Evolutionary conservation across 768 basidiomycete species (phyloP).

Genomic region (Termitomyces sp.): DNA sequence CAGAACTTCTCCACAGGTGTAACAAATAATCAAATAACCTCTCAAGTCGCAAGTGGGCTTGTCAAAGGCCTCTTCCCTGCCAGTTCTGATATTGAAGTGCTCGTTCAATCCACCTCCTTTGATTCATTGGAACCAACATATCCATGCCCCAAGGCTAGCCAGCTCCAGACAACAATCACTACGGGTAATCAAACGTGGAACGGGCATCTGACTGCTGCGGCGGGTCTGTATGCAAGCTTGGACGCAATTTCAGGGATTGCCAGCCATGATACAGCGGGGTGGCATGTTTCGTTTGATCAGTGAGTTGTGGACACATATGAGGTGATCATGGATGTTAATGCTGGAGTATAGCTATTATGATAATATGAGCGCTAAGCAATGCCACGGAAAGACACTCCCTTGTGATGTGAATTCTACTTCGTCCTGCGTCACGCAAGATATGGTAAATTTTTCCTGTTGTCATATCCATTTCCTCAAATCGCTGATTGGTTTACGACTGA

Average conservation of each 20-base stretch:
- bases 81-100: slow-evolving; percentile 24
- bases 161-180: slow-evolving; percentile 28
- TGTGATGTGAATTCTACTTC: slow-evolving; percentile 40
- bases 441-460: slow-evolving; percentile 17
- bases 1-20: slow-evolving; percentile 25
- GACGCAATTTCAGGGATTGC: slow-evolving; percentile 38
- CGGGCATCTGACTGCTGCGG: slow-evolving; percentile 31
- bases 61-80: slow-evolving; percentile 39
- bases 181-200: slow-evolving; percentile 33
- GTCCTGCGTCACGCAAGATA: slow-evolving; percentile 35
- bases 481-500: neutral
- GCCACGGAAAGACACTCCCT: slow-evolving; percentile 39
- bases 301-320: slow-evolving; percentile 16
- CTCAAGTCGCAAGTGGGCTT: slow-evolving; percentile 43
- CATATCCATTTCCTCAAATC: neutral
- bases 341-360: slow-evolving; percentile 37
- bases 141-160: slow-evolving; percentile 32
- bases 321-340: neutral
- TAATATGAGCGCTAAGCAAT: slow-evolving; percentile 44
- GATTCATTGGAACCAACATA: slow-evolving; percentile 46
- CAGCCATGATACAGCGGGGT: slow-evolving; percentile 32
- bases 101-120: slow-evolving; percentile 33
- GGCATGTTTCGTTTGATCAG: slow-evolving; percentile 49
- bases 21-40: slow-evolving; percentile 48
- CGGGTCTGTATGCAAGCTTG: slow-evolving; percentile 32